Percentiles rank a stretch among this genome's conserved stretches.
phyloP scores from a whole-genome alignment of 176 grass and related monocot species.

The Triticum urartu region DNA sequence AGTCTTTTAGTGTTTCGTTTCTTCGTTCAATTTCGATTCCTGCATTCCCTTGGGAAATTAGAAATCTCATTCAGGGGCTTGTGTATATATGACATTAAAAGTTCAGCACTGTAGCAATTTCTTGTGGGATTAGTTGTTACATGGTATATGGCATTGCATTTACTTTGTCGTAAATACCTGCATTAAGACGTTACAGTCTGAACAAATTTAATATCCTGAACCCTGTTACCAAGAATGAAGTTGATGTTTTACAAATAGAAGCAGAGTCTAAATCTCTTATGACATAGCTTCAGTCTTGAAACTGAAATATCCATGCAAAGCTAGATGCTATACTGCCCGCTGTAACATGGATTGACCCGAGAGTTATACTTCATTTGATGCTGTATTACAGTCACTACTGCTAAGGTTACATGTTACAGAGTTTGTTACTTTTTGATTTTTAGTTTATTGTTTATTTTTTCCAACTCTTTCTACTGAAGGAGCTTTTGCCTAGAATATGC shows the following conservation, averaged over 20 bases:
- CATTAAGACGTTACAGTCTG: background rate
- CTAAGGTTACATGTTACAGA: background rate
- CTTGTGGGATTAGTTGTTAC: background rate
- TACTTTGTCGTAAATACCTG: background rate
- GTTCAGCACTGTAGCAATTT: background rate
- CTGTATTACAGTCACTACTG: background rate
- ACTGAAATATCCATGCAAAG: background rate
- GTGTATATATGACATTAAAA: background rate
- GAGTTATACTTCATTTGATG: constrained; percentile 17
- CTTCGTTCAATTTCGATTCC: background rate
- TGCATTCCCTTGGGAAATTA: background rate
- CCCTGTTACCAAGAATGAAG: background rate
- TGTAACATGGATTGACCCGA: background rate
- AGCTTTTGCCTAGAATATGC: background rate
- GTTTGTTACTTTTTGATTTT: constrained; percentile 19
- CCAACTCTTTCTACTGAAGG: background rate
- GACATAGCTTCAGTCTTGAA: background rate
- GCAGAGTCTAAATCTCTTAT: background rate
- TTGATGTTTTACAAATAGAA: background rate
- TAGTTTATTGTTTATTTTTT: background rate
- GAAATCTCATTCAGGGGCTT: background rate
- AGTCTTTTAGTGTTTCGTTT: background rate
- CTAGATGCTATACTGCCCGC: background rate
- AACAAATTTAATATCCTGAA: background rate
- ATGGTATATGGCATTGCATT: background rate